Base-by-base conservation (phyloP, 2,329 filamentous ascomycete genomes). In the Coniochaeta ligniaria region DNA sequence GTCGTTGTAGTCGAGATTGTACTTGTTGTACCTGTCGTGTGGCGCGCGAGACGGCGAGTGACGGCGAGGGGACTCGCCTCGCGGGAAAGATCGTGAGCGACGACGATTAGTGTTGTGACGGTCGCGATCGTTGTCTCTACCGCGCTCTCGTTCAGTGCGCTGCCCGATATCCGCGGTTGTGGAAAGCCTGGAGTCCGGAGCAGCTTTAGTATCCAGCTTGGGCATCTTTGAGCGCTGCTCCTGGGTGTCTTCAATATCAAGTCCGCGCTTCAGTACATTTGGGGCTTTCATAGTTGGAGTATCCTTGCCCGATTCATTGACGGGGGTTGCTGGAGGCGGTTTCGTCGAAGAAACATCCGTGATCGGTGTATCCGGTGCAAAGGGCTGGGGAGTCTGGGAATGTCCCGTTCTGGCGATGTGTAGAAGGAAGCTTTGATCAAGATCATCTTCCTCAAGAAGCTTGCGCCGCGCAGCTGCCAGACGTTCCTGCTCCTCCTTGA, bases 371-470 rank as follows among this genome's bases (percentile, higher is more conserved):
- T 6, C 38, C 16, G 38, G 56, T 28, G 33, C 36, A n/a, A 45
- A 43, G 16, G 22, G 6, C 43, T 54, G 20, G 20, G 31, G 35
- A 22, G 47, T 24, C 16, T 35, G 43, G 16, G 17, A 55, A 14
- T 22, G 47, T 52, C 47, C 26, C 8, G 47, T 12, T 31, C 41
- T 3, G 55, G 31, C n/a, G 31, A 31, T n/a, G 58, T 26, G 16
- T 20, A 45, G 16, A 16, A 45, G 12, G 11, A 65, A 57, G 3
- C 54, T 60, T 55, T 63, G 60, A n/a, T 68, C 66, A 22, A 64
- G 57, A 28, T 63, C 66, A 38, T 66, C 67, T 59, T 69, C 67
- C 36, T 67, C 64, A 57, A 64, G 61, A 6, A 69, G 60, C 43
- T 63, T 66, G 20, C 38, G 56, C 17, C 56, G 56, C 36, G 17